Evolutionary conservation across 768 basidiomycete genomes (phyloP), one percentile per base, ranked within the genome.

Genomic region (Suillus subaureus): DNA sequence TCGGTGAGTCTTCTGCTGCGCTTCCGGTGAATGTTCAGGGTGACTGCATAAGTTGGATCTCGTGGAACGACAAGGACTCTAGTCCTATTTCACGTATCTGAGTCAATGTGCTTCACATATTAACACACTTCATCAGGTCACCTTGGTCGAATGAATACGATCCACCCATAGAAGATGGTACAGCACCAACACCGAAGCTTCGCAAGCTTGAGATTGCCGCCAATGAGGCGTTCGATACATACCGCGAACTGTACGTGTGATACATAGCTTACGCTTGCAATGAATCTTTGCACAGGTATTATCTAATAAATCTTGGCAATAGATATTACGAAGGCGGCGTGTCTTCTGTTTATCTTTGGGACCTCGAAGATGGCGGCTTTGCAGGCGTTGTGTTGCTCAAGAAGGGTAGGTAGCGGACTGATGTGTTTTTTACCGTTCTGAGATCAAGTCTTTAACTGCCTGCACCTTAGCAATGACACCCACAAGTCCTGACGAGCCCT

Each of bases 311-410:
- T 13, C 35, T 55, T 37, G 39, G 61, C 16, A 55, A 70, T 69
- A 93, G 91, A 85, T 99, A 99, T 82, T 99, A 89, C 77, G 97
- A 99, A 78, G 97, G 97, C n/a, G 97, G 97, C 4, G 90, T 94
- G 2, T 97, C 95, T 33, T 95, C 93, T 28, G 97, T 97, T 18
- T 99, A 96, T 78, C 87, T 99, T 23, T 99, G 97, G 97, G 97
- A 99, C 74, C 84, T 96, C 33, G 97, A 98, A 65, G 96, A 99
- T 71, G 94, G 93, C 18, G 93, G 91, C 61, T 99, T 98, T 77
- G 97, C 97, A 11, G 97, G 97, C 12, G 97, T 97, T 2, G 97
- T 99, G 1, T 79, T 99, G 62, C 81, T 99, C 68, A 97, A 98
- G 84, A 99, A 99, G 81, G 84, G 96, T 96, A 65, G 66, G 83